phyloP scores from a whole-genome alignment of 495 filamentous ascomycete species.

The Tuber indicum region DNA sequence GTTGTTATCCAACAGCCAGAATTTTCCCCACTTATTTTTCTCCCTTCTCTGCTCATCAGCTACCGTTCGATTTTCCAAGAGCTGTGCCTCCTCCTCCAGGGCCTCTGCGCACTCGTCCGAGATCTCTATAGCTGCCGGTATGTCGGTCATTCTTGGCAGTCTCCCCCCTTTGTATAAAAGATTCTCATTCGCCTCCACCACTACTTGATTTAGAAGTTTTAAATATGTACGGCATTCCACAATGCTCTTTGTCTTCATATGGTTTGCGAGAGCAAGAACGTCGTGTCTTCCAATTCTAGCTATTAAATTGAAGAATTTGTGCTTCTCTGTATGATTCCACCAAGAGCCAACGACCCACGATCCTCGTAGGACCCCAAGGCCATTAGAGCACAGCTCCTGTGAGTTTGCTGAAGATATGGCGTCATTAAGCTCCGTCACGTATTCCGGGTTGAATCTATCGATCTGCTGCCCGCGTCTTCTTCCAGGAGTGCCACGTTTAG shows the following conservation, averaged over 20 bases:
- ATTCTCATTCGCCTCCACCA: conserved; percentile 35
- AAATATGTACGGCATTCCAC: conserved; percentile 68
- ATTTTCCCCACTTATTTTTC: conserved; percentile 47
- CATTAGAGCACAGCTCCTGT: conserved; percentile 22
- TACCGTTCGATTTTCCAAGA: conserved; percentile 54
- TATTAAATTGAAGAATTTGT: conserved; percentile 59
- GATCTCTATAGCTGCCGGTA: conserved; percentile 70
- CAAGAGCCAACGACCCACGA: conserved; percentile 29
- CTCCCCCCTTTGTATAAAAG: conserved; percentile 1
- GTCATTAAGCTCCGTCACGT: conserved; percentile 56
- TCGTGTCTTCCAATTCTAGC: conserved; percentile 57
- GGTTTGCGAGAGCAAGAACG: conserved; percentile 53
- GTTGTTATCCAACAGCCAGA: conserved; percentile 52
- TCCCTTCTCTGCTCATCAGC: conserved; percentile 52
- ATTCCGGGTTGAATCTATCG: conserved; percentile 49
- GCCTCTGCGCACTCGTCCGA: conserved; percentile 56
- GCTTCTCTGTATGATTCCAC: conserved; percentile 69
- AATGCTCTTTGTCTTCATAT: conserved; percentile 64
- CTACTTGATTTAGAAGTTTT: conserved; percentile 52
- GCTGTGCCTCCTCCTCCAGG: conserved; percentile 64
- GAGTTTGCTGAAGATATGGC: conserved; percentile 48
- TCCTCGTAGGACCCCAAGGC: background rate
- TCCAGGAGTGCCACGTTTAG: conserved; percentile 1
- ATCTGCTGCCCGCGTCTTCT: conserved; percentile 15
- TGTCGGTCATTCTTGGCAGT: conserved; percentile 41